Evolutionary conservation across 768 basidiomycete genomes (phyloP).

Genomic region (Hydnum rufescens): DNA sequence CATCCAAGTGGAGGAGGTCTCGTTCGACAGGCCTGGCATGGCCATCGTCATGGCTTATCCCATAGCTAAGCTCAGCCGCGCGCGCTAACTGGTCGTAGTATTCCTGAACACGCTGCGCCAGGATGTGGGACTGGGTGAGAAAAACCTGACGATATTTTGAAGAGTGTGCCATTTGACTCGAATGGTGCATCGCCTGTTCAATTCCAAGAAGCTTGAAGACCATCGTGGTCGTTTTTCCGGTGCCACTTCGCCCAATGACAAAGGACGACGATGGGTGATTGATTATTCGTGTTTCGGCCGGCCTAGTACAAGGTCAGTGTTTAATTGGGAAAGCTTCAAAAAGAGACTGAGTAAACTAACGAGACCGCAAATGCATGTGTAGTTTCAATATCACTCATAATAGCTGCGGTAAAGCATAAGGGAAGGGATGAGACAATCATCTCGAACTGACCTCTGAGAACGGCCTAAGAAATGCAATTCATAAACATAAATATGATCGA

Average conservation of each 20-base stretch:
- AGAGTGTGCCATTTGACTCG: neutral
- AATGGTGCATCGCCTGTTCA: conserved; percentile 1
- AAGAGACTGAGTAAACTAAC: conserved; percentile 12
- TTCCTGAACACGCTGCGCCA: conserved; percentile 51
- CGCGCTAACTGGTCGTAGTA: conserved; percentile 35
- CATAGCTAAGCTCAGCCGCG: conserved; percentile 19
- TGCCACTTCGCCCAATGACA: conserved; percentile 52
- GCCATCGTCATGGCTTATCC: no score
- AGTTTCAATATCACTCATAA: conserved; percentile 30
- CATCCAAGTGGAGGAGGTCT: conserved; percentile 24
- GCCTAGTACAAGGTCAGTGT: neutral
- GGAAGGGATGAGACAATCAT: neutral
- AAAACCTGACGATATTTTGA: conserved; percentile 6
- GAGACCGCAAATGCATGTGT: conserved; percentile 18
- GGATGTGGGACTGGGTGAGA: conserved; percentile 15
- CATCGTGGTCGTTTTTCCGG: conserved; percentile 16
- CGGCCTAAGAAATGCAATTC: conserved; percentile 11
- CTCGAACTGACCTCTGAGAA: conserved; percentile 19
- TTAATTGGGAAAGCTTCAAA: neutral
- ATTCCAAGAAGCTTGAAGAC: conserved; percentile 7
- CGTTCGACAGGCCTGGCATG: conserved; percentile 8
- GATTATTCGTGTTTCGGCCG: conserved; percentile 36
- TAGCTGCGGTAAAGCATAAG: conserved; percentile 18
- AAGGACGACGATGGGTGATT: conserved; percentile 41
- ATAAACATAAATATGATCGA: conserved; percentile 16